Evolutionary conservation across 495 filamentous ascomycete species (phyloP), one percentile per base, ranked within the genome.

Genomic region (Penicillium malachiteum): DNA sequence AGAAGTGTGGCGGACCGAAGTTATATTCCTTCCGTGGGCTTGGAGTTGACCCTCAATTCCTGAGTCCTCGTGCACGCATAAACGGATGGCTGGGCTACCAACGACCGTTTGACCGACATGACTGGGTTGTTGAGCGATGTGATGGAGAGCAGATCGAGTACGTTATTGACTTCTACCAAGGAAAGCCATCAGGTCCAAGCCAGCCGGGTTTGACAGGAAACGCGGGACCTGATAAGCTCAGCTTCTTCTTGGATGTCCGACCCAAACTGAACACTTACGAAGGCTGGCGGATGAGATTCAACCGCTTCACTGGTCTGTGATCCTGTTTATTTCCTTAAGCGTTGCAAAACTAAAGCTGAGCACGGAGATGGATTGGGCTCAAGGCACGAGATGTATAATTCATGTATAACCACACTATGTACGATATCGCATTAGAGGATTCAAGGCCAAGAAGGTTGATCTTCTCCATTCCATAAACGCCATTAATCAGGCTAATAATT

Each of bases 141-240:
- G 73, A 61, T 60, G 93, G 92, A n/a, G 87, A 84, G 60, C 80
- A 79, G 60, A 73, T 98, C 39, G 94, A 97, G 66, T 98, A 98
- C 68, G 85, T 98, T 26, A 98, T 98, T 71, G 94, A 98, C 73
- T 98, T 97, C 68, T 98, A 98, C 69, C 83, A 87, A 32, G 94
- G 94, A 0, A 89, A 86, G 59, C 64, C 71, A 14, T 58, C 66
- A 3, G 67, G 46, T 39, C 55, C 30, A 21, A 55, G 46, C 14
- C 48, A 54, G 11, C 31, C 64, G 3, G 76, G 74, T 5, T 53
- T 78, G 54, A 65, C 73, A 21, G 65, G 67, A 44, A 73, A 72
- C 51, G 76, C 81, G 46, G 76, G 68, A 6, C 83, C 83, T 2
- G 82, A 79, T 46, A 87, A 86, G 58, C 71, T 97, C 57, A 96